Evolutionary conservation across 225 moss, liverwort and hornwort species (phyloP).

Genomic region (Sphagnum tenellum): DNA sequence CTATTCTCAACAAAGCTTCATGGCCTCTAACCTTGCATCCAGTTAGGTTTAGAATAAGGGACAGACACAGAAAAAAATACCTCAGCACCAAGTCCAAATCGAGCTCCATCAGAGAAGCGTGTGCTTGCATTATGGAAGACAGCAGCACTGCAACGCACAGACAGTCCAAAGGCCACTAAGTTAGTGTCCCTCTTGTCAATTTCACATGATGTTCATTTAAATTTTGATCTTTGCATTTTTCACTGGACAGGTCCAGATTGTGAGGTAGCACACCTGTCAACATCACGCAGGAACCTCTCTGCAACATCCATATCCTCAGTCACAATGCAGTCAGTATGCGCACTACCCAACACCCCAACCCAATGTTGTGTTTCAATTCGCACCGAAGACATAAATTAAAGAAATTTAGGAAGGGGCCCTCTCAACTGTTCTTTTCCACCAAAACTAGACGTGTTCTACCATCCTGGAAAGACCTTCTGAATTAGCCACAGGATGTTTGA

Average conservation of each 20-base stretch:
- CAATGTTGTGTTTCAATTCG: not conserved
- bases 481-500: not conserved
- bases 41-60: no score
- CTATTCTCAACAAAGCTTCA: no score
- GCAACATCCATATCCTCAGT: constrained; percentile 65
- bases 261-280: constrained; percentile 49
- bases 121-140: constrained; percentile 45
- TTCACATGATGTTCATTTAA: no score
- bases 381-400: no score
- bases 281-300: constrained; percentile 65
- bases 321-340: constrained; percentile 92
- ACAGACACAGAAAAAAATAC: constrained; percentile 3
- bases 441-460: not conserved
- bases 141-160: constrained; percentile 27
- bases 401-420: not conserved
- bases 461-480: no score
- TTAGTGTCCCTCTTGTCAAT: no score
- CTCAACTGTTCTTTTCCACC: not conserved
- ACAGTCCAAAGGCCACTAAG: no score
- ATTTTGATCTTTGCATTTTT: no score
- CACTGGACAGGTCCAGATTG: no score
- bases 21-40: no score
- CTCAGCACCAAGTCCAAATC: constrained; percentile 56
- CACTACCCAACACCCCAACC: constrained; percentile 34
- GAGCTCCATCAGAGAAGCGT: constrained; percentile 46